A percentile compares a stretch with the other conserved stretches of the same genome.
These are phyloP conservation scores for Lachnellula hyalina DNA, from an alignment of 2,329 filamentous ascomycete species.

Conservation along the genomic window DNA sequence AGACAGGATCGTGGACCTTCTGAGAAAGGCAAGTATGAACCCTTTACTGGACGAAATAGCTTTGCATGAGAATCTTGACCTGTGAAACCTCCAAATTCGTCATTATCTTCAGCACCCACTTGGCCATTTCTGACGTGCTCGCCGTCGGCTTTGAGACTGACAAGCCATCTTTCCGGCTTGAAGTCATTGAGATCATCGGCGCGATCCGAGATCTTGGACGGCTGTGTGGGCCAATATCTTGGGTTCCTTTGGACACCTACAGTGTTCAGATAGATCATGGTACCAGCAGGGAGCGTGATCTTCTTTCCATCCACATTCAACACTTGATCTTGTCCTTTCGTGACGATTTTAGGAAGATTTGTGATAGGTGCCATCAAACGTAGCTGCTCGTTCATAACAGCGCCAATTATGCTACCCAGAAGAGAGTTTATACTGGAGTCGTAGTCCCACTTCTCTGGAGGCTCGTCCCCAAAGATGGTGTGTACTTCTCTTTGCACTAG, in stretches of 20 bases:
- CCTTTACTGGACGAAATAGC: slow-evolving; percentile 55
- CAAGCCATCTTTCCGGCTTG: slow-evolving; percentile 68
- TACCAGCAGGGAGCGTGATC: slow-evolving; percentile 51
- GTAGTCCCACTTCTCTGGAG: slow-evolving; percentile 64
- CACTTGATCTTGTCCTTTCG: slow-evolving; percentile 45
- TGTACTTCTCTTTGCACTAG: slow-evolving; percentile 66
- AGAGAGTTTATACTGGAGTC: slow-evolving; percentile 61
- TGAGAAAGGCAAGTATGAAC: slow-evolving; percentile 53
- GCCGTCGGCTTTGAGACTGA: slow-evolving; percentile 25
- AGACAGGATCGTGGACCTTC: slow-evolving; percentile 54
- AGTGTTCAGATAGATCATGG: slow-evolving; percentile 51
- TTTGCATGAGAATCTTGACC: slow-evolving; percentile 56
- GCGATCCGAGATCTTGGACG: slow-evolving; percentile 37
- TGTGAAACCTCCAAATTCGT: slow-evolving; percentile 53
- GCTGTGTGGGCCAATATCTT: slow-evolving; percentile 56
- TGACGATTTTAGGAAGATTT: slow-evolving; percentile 64
- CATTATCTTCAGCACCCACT: slow-evolving; percentile 35
- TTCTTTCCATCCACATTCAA: slow-evolving; percentile 54
- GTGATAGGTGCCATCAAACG: slow-evolving; percentile 67
- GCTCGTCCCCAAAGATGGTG: slow-evolving; percentile 52
- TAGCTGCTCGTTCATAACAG: slow-evolving; percentile 72
- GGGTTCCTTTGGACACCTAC: slow-evolving; percentile 62
- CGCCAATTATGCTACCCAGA: slow-evolving; percentile 64
- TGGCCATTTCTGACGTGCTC: slow-evolving; percentile 15
- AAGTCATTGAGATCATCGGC: slow-evolving; percentile 61